A percentile compares a stretch with the other conserved stretches of the same genome.
Conservation (phyloP, 2,329 filamentous ascomycete species). For the Blastomyces gilchristii region DNA sequence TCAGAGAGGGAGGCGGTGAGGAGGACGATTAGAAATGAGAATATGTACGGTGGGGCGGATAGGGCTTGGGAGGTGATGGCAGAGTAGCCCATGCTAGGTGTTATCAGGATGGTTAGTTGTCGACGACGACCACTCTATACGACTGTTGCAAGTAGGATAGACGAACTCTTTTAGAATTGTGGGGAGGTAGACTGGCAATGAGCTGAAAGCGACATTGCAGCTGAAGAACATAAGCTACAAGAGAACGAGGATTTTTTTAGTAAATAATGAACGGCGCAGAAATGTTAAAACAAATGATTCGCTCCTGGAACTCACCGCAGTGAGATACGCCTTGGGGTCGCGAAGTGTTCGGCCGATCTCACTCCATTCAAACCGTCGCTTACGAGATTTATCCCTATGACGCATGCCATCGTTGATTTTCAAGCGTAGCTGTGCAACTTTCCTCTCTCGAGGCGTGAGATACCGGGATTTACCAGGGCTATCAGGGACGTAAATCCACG, state of each 20-base stretch:
- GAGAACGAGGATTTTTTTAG: background rate
- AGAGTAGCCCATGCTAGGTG: constrained; percentile 56
- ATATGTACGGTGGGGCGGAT: constrained; percentile 68
- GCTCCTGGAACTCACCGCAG: constrained; percentile 42
- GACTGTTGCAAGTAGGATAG: background rate
- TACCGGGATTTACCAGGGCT: constrained; percentile 56
- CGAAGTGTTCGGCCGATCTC: constrained; percentile 50
- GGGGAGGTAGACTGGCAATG: constrained; percentile 77
- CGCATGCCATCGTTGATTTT: constrained; percentile 38
- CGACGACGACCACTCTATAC: constrained; percentile 9
- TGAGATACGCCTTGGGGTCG: constrained; percentile 64
- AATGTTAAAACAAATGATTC: background rate
- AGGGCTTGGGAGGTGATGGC: constrained; percentile 62
- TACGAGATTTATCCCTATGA: constrained; percentile 24
- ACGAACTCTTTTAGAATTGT: constrained; percentile 57
- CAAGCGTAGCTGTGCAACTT: constrained; percentile 61
- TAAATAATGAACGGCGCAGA: background rate
- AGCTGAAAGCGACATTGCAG: constrained; percentile 79
- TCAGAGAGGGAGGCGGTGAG: constrained; percentile 65
- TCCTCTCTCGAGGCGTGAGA: constrained; percentile 53
- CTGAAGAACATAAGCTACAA: constrained; percentile 65
- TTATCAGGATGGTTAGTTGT: constrained; percentile 7
- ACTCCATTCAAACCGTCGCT: constrained; percentile 39
- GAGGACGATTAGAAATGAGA: constrained; percentile 63
- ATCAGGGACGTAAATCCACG: constrained; percentile 69